phyloP scores from a whole-genome alignment of 805 yeast species.

The Metschnikowia arizonensis region DNA sequence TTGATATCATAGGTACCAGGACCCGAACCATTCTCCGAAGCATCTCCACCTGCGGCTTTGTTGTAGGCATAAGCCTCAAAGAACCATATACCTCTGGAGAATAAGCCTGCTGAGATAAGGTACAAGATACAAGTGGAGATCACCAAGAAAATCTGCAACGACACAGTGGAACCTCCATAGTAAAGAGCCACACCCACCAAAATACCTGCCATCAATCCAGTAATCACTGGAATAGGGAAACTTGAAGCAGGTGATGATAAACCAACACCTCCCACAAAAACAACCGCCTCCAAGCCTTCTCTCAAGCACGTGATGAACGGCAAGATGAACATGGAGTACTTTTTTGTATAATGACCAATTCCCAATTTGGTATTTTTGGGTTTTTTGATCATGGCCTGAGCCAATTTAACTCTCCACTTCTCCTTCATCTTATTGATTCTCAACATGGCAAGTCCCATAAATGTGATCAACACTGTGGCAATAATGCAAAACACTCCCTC shows the following conservation, averaged over 20 bases:
- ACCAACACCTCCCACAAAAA: slow-evolving; percentile 44
- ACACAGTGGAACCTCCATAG: slow-evolving; percentile 74
- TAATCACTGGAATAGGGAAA: slow-evolving; percentile 86
- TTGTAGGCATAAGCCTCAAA: slow-evolving; percentile 69
- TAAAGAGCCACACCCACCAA: slow-evolving; percentile 66
- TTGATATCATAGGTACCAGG: slow-evolving; percentile 88
- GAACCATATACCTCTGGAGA: slow-evolving; percentile 90
- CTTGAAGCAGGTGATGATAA: slow-evolving; percentile 35
- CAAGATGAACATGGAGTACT: slow-evolving; percentile 82
- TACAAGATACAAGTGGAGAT: slow-evolving; percentile 84
- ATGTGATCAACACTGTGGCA: slow-evolving; percentile 81
- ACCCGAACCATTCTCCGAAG: slow-evolving; percentile 86
- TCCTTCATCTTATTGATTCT: slow-evolving; percentile 93
- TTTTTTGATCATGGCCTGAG: slow-evolving; percentile 59
- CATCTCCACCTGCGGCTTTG: slow-evolving; percentile 83
- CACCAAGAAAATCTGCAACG: slow-evolving; percentile 84
- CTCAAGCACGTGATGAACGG: slow-evolving; percentile 88
- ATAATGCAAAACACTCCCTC: slow-evolving; percentile 91
- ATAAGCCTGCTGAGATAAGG: slow-evolving; percentile 88
- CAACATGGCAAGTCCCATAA: slow-evolving; percentile 95
- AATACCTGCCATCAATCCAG: slow-evolving; percentile 78
- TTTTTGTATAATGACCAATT: slow-evolving; percentile 54
- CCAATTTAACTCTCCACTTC: slow-evolving; percentile 94
- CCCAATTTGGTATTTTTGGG: slow-evolving; percentile 45
- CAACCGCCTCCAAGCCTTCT: slow-evolving; percentile 71